phyloP scores from a whole-genome alignment of 148 eudicot genomes.

The Nepenthes mirabilis region DNA sequence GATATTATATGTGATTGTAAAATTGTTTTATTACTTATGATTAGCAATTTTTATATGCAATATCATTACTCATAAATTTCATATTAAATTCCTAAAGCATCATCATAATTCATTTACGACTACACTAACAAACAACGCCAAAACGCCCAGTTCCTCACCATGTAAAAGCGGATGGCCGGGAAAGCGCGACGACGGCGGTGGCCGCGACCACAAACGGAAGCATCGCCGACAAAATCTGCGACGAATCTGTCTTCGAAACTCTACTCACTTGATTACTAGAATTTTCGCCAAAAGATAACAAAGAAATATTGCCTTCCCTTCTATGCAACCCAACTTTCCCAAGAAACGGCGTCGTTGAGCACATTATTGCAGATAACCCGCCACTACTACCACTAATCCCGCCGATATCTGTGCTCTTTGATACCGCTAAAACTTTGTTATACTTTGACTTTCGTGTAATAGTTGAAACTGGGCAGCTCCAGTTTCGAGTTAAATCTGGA shows the following conservation, averaged over 20 bases:
- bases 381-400: slow-evolving; percentile 15
- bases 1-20: too few species aligned
- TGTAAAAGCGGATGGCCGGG: slow-evolving; percentile 74
- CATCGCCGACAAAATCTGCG: slow-evolving; percentile 68
- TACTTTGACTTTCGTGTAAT: slow-evolving; percentile 1
- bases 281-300: slow-evolving; percentile 51
- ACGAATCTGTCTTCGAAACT: slow-evolving; percentile 26
- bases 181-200: slow-evolving; percentile 76
- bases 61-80: not conserved
- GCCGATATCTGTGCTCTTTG: not conserved
- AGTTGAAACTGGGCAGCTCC: slow-evolving; percentile 3
- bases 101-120: not conserved
- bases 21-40: too few species aligned
- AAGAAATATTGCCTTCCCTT: slow-evolving; percentile 57
- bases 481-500: not conserved
- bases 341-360: slow-evolving; percentile 56
- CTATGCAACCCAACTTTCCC: slow-evolving; percentile 70
- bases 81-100: not conserved
- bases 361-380: slow-evolving; percentile 24
- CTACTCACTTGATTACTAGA: slow-evolving; percentile 10
- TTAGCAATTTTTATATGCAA: too few species aligned
- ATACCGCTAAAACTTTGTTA: not conserved
- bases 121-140: not conserved
- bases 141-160: slow-evolving; percentile 32
- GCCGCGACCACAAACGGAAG: slow-evolving; percentile 87